Percentiles rank a stretch among this genome's conserved stretches.
phyloP scores from a whole-genome alignment of 768 basidiomycete genomes.

The Xerocomus potaroensis region DNA sequence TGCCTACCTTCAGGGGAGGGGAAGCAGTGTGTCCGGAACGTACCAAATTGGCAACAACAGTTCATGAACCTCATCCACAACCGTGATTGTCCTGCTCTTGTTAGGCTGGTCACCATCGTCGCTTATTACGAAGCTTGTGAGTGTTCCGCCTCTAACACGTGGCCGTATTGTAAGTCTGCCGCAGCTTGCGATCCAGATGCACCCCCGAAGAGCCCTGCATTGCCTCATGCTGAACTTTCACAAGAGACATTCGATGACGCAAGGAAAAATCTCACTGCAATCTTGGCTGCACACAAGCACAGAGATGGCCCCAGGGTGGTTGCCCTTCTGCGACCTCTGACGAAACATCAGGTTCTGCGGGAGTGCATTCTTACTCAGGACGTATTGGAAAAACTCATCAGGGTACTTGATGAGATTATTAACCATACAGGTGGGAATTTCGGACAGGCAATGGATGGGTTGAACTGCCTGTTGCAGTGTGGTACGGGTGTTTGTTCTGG shows the following conservation, averaged over 20 bases:
- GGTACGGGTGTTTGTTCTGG: too few relatives aligned
- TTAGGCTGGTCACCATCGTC: constrained; percentile 16
- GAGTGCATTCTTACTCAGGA: constrained; percentile 8
- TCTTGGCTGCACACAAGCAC: constrained; percentile 10
- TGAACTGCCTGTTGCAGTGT: constrained; percentile 13
- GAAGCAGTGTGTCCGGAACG: constrained; percentile 9
- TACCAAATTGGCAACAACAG: constrained; percentile 8
- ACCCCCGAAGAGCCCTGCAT: background rate
- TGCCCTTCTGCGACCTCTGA: constrained; percentile 18
- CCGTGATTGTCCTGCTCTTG: constrained; percentile 5
- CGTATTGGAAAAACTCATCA: constrained; percentile 7
- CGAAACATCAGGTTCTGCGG: constrained; percentile 12
- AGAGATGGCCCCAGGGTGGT: constrained; percentile 15
- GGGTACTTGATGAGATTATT: constrained; percentile 10
- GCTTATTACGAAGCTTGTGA: constrained; percentile 19
- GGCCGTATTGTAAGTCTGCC: background rate
- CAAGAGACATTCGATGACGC: constrained; percentile 10
- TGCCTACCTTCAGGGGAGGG: constrained; percentile 5
- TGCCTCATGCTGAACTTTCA: background rate
- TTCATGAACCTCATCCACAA: constrained; percentile 10
- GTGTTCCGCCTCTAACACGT: background rate
- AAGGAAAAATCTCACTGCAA: constrained; percentile 5
- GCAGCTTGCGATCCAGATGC: constrained; percentile 5
- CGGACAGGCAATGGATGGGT: constrained; percentile 17
- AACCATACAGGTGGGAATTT: constrained; percentile 5